A percentile compares a stretch with the other conserved stretches of the same genome.
Evolutionary conservation across 306 rosid genomes (phyloP).

Genomic region (Luffa aegyptiaca): DNA sequence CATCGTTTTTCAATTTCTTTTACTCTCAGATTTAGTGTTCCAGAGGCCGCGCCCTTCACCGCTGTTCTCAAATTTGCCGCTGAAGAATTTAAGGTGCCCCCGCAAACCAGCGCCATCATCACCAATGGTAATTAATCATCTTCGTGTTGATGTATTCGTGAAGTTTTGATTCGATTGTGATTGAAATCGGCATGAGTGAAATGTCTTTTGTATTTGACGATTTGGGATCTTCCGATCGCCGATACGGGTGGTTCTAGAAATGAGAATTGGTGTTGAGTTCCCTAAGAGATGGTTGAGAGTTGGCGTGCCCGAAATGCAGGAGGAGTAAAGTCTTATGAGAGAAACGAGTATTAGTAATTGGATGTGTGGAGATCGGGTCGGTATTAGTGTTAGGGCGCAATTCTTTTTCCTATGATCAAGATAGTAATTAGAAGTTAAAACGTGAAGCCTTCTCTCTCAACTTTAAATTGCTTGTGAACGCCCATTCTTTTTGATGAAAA

Average conservation of each 20-base stretch:
- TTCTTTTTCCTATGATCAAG: not conserved
- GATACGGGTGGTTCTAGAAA: not conserved
- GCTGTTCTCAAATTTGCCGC: slow-evolving; percentile 97
- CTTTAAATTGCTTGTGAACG: not conserved
- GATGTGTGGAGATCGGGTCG: not conserved
- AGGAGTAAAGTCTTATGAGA: not conserved
- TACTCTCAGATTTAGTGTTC: slow-evolving; percentile 75
- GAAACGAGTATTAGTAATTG: not conserved
- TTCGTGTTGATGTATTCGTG: not conserved
- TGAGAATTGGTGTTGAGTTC: not conserved
- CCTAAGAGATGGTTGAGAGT: not conserved
- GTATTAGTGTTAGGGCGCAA: not conserved
- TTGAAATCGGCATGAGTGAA: not conserved
- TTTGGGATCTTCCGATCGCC: not conserved
- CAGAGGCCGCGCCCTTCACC: slow-evolving; percentile 96
- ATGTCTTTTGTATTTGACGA: not conserved
- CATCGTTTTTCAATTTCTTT: not conserved
- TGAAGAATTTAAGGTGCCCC: slow-evolving; percentile 97
- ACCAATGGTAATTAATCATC: slow-evolving; percentile 56
- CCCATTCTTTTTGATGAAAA: not conserved
- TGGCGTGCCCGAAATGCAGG: not conserved
- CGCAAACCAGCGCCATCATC: slow-evolving; percentile 96
- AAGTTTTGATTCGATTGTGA: not conserved
- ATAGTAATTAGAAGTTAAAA: not conserved
- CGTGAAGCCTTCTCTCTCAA: not conserved